Evolutionary conservation across 345 rosid species (phyloP), one percentile per base, ranked within the genome.

Genomic region (Linum trigynum): DNA sequence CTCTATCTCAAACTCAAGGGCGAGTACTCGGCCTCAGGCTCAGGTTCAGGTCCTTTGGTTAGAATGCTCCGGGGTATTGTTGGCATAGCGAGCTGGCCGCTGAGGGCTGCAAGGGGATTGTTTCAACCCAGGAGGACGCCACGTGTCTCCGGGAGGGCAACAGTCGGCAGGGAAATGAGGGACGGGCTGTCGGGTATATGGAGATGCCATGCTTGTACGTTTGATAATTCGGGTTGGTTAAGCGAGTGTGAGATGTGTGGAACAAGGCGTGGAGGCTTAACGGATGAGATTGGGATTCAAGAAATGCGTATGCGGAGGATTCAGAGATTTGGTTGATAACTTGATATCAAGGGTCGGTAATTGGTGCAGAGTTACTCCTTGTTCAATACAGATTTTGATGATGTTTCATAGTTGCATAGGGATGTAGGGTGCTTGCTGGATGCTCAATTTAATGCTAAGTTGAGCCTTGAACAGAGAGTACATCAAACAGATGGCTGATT

Each of bases 201-300:
- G 99, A 88, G 96, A 69, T 94, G 99, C 72, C 83, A 71, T n/a
- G 85, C 90, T 1, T 90, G 99, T 79, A 88, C 96, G 15, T 90
- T 74, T 65, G 95, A 90, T 59, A 94, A 94, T 72, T 75, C 89
- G 41, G 80, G 80, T 57, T 77, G 75, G 88, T 64, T 74, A 61
- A 78, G 75, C 42, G 59, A 10, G 12, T 94, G 99, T 38, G 97
- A 94, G 77, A 90, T 90, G 95, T 90, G 99, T 69, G 99, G 96
- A 69, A 76, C 83, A 0, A 70, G 72, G 57, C 75, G 82, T 45
- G 74, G 85, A 67, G 78, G 67, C 41, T 59, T 38, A 40, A 75
- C 84, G 39, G 73, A 60, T 63, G 82, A 77, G 69, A 74, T 84
- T 48, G 59, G 86, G n/a, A 12, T 83, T 79, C 96, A 88, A 61